phyloP scores from a whole-genome alignment of 2,329 filamentous ascomycete genomes.

The Aureobasidium sp. region DNA sequence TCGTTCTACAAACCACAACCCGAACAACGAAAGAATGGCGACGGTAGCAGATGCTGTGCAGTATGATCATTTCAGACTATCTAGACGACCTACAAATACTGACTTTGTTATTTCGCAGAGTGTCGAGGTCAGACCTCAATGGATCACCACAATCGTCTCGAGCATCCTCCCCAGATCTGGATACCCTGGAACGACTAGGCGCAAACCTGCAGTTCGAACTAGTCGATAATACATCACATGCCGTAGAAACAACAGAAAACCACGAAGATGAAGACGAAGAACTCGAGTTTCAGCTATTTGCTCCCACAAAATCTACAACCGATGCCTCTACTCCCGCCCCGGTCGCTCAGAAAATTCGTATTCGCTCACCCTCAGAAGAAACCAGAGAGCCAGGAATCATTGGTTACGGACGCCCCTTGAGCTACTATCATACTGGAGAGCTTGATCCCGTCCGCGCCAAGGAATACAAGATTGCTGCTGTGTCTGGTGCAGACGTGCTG shows the following conservation, averaged over 20 bases:
- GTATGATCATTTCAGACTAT: background rate
- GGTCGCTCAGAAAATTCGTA: conserved; percentile 16
- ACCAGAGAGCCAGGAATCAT: conserved; percentile 14
- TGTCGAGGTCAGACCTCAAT: conserved; percentile 10
- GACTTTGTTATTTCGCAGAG: background rate
- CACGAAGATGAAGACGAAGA: conserved; percentile 18
- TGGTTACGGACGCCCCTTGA: conserved; percentile 5
- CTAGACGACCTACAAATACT: background rate
- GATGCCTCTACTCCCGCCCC: conserved; percentile 3
- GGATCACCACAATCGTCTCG: conserved; percentile 12
- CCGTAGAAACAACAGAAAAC: background rate
- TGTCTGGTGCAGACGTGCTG: conserved; percentile 18
- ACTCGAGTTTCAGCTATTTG: conserved; percentile 22
- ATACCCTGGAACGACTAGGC: conserved; percentile 3
- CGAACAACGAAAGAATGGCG: background rate
- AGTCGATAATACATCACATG: background rate
- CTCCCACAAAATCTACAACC: conserved; percentile 13
- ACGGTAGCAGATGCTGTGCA: background rate
- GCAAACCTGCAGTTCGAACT: conserved; percentile 9
- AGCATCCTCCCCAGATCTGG: conserved; percentile 1
- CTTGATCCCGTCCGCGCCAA: conserved; percentile 1
- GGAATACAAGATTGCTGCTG: conserved; percentile 14
- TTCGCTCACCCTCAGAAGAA: conserved; percentile 19
- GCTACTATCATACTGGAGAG: conserved; percentile 18
- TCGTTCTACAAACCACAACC: background rate